These are phyloP conservation scores for Phytophthora ramorum DNA, from an alignment of 352 stramenopile genomes.

Conservation along the genomic window DNA sequence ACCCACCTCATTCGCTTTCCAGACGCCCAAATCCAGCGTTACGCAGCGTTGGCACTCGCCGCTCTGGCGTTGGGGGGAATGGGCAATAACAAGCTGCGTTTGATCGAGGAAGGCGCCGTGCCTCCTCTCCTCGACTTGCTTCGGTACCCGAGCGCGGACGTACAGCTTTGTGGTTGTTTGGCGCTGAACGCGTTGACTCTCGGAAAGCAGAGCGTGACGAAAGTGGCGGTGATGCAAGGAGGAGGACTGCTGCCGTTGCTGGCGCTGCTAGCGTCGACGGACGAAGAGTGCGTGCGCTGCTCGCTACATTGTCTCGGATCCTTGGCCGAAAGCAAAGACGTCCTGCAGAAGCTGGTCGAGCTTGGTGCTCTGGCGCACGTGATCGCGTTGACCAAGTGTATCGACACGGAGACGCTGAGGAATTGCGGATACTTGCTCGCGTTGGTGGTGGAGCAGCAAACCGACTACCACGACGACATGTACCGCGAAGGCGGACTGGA, in stretches of 20 bases:
- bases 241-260: slow-evolving; percentile 91
- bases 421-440: slow-evolving; percentile 95
- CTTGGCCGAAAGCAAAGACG: slow-evolving; percentile 92
- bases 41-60: slow-evolving; percentile 92
- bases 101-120: slow-evolving; percentile 94
- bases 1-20: slow-evolving; percentile 95
- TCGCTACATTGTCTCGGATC: slow-evolving; percentile 94
- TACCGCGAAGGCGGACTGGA: slow-evolving; percentile 88
- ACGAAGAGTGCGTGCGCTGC: slow-evolving; percentile 91
- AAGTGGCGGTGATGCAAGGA: slow-evolving; percentile 91
- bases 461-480: slow-evolving; percentile 94
- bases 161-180: slow-evolving; percentile 93
- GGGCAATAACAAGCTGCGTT: slow-evolving; percentile 92
- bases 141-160: slow-evolving; percentile 93
- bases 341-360: slow-evolving; percentile 92
- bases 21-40: slow-evolving; percentile 96
- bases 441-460: slow-evolving; percentile 89
- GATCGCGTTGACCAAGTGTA: slow-evolving; percentile 73
- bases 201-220: slow-evolving; percentile 87
- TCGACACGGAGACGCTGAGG: slow-evolving; percentile 93
- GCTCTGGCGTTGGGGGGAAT: slow-evolving; percentile 93
- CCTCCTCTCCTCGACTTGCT: slow-evolving; percentile 93
- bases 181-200: slow-evolving; percentile 93
- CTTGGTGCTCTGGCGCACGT: slow-evolving; percentile 86
- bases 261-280: slow-evolving; percentile 81